phyloP scores from a whole-genome alignment of 495 filamentous ascomycete genomes.

The Penicillium bovifimosum region DNA sequence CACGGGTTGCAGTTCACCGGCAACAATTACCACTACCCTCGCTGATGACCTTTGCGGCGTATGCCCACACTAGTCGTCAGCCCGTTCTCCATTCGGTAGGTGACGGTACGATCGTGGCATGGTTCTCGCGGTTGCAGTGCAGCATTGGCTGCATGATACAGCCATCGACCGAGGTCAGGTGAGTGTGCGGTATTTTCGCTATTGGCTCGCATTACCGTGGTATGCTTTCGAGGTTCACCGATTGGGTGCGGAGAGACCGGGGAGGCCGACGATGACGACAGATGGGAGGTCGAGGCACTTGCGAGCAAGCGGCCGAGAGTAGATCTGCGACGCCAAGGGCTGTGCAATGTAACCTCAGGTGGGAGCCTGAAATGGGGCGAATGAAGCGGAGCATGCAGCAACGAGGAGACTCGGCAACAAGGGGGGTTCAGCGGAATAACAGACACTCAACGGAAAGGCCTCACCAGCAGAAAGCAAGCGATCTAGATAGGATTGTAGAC shows the following conservation, averaged over 20 bases:
- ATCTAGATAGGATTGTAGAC: background rate
- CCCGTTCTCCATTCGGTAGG: background rate
- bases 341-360: slow-evolving; percentile 2
- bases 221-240: background rate
- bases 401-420: background rate
- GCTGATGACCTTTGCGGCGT: background rate
- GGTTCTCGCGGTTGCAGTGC: background rate
- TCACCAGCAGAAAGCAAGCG: background rate
- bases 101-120: background rate
- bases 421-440: background rate
- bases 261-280: slow-evolving; percentile 9
- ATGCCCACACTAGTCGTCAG: background rate
- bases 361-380: background rate
- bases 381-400: background rate
- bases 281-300: background rate
- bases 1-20: background rate
- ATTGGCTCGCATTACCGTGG: background rate
- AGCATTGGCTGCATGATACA: background rate
- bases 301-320: background rate
- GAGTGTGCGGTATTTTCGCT: slow-evolving; percentile 4
- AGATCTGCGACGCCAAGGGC: background rate
- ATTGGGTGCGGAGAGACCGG: background rate
- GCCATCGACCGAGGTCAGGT: background rate
- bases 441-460: background rate
- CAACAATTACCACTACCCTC: background rate